phyloP scores from a whole-genome alignment of 75 land plant species.

The Adiantum capillusveneris region DNA sequence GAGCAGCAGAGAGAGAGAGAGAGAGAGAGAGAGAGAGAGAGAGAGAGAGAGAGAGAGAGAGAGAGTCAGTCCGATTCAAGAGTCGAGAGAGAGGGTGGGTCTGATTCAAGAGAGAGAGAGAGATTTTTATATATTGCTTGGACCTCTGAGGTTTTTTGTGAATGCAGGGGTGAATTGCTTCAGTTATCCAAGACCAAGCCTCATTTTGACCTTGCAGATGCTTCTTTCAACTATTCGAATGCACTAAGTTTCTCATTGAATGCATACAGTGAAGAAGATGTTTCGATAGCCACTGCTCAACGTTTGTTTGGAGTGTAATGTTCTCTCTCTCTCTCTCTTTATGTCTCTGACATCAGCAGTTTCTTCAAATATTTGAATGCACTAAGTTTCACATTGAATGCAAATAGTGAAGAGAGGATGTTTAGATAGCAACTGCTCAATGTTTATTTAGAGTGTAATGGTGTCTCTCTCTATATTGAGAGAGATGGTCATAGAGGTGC shows the following conservation, averaged over 20 bases:
- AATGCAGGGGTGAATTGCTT: constrained; percentile 1
- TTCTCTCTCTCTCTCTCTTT: too few relatives aligned
- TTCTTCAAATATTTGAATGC: not conserved
- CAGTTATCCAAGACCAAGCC: not conserved
- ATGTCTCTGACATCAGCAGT: not conserved
- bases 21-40: too few relatives aligned
- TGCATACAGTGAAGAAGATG: constrained; percentile 6
- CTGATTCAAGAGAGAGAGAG: too few relatives aligned
- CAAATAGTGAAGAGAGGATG: constrained; percentile 9
- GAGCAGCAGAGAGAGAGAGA: too few relatives aligned
- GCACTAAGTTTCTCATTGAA: not conserved
- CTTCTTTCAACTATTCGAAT: not conserved
- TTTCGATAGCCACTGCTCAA: constrained; percentile 19
- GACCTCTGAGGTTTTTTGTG: too few relatives aligned
- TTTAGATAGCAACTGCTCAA: constrained; percentile 18
- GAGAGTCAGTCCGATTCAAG: too few relatives aligned
- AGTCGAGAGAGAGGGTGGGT: too few relatives aligned
- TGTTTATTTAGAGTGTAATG: constrained; percentile 19
- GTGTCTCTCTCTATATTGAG: too few relatives aligned
- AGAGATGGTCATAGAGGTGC: too few relatives aligned
- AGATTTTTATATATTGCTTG: too few relatives aligned
- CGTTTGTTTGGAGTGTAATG: constrained; percentile 21
- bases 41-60: too few relatives aligned
- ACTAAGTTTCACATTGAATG: constrained; percentile 1
- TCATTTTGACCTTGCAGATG: constrained; percentile 27